Evolutionary conservation across 306 rosid genomes (phyloP), one percentile per base, ranked within the genome.

Genomic region (Cicer chorassanicum): DNA sequence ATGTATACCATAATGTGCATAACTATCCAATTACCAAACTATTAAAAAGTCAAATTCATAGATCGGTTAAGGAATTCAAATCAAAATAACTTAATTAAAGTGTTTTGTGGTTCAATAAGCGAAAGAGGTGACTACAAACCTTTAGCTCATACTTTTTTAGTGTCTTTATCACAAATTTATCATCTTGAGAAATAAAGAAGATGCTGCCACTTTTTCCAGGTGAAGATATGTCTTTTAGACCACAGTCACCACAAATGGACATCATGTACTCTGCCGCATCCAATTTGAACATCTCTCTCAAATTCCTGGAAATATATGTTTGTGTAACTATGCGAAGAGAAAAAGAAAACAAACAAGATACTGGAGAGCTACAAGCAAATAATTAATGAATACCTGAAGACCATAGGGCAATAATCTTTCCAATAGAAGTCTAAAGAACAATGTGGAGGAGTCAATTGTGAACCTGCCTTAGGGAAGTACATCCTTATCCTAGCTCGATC

Each of bases 351-450:
- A 75, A 34, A 42, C 34, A 49, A 7, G 40, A 71, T 24, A 34
- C 57, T 18, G 9, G 46, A 63, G 29, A 29, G 65, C 66, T 48
- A 11, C 24, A 29, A 29, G 36, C 36, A 29, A 29, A 29, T 29
- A 29, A 29, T 29, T 29, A 29, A 42, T 77, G 72, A 61, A 75
- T 88, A 94, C 99, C 99, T 92, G 83, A 95, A 95, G 78, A 95
- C 99, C 98, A 95, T 92, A 21, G 99, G 98, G 74, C 99, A 95
- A 82, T 95, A 95, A 72, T 95, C 99, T 83, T 95, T 95, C 99
- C 99, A 95, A 76, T 83, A 77, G 80, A 95, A 95, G 81, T 92
- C 92, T 15, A 89, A 42, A 65, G 99, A 95, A 78, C 56, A 36
- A 75, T 95, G 99, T 19, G 99, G 93, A 81, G 99, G 99, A 62